Conservation (phyloP, 805 yeast species). For the Nematodospora valgi region DNA sequence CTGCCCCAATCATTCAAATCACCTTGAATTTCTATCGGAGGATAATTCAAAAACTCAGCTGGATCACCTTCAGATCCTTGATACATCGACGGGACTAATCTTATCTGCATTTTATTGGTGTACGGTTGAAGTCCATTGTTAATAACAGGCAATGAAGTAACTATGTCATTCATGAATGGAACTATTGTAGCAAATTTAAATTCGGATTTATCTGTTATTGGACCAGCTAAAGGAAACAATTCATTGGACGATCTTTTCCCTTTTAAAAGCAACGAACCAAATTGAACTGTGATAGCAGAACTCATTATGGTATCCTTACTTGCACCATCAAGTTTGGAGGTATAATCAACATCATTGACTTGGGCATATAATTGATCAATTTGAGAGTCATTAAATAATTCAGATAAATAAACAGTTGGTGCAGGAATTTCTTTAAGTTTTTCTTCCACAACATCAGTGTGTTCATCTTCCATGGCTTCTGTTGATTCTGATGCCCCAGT, state of each 20-base stretch:
- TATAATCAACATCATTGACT: conserved; percentile 25
- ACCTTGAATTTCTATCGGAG: conserved; percentile 58
- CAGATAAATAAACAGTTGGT: conserved; percentile 5
- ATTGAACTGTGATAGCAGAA: conserved; percentile 33
- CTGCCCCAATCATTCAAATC: conserved; percentile 34
- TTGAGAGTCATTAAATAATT: conserved; percentile 10
- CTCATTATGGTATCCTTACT: conserved; percentile 13
- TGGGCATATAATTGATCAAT: conserved; percentile 21
- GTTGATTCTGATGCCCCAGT: background rate
- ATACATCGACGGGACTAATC: conserved; percentile 31
- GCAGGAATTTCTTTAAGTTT: no score
- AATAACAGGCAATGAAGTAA: conserved; percentile 23
- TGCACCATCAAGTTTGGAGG: conserved; percentile 20
- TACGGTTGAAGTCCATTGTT: background rate
- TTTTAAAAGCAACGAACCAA: conserved; percentile 38
- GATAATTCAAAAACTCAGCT: conserved; percentile 27
- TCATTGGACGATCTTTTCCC: conserved; percentile 6
- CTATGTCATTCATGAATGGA: conserved; percentile 29
- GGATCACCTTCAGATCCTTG: conserved; percentile 1
- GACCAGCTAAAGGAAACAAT: conserved; percentile 11
- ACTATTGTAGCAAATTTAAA: conserved; percentile 33
- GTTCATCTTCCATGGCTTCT: background rate
- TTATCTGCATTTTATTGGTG: conserved; percentile 15
- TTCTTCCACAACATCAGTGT: background rate
- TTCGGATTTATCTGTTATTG: conserved; percentile 1